These are phyloP conservation scores for Boletus pseudopeckii DNA, from an alignment of 768 basidiomycete genomes.

Conservation along the genomic window DNA sequence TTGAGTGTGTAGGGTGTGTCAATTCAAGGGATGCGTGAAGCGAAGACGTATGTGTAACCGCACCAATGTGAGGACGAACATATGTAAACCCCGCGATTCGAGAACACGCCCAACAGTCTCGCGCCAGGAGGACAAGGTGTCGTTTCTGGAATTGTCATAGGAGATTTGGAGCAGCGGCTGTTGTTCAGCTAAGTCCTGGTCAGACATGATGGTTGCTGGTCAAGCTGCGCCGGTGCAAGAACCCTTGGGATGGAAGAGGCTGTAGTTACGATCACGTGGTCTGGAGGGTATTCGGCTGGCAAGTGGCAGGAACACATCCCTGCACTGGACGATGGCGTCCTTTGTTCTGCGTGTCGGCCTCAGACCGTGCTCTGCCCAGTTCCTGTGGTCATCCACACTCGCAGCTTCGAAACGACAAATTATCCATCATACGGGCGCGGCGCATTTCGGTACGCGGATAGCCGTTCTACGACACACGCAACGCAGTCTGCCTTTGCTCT, in stretches of 20 bases:
- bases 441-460: background rate
- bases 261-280: slow-evolving; percentile 15
- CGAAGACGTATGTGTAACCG: slow-evolving; percentile 29
- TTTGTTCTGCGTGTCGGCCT: slow-evolving; percentile 20
- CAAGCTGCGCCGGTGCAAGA: background rate
- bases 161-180: slow-evolving; percentile 42
- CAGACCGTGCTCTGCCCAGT: slow-evolving; percentile 3
- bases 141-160: slow-evolving; percentile 13
- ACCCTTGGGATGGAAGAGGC: background rate
- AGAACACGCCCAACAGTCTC: slow-evolving; percentile 44
- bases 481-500: slow-evolving; percentile 13
- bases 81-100: slow-evolving; percentile 53
- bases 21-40: slow-evolving; percentile 14
- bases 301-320: too few relatives aligned
- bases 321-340: slow-evolving; percentile 9
- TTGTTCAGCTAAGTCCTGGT: slow-evolving; percentile 42
- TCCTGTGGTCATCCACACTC: background rate
- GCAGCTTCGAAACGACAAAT: slow-evolving; percentile 2
- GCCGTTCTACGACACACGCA: slow-evolving; percentile 3
- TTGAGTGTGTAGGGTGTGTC: slow-evolving; percentile 16
- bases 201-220: slow-evolving; percentile 6
- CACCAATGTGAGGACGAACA: slow-evolving; percentile 55
- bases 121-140: slow-evolving; percentile 22
- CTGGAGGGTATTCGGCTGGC: background rate
- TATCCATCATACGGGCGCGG: background rate